Evolutionary conservation across 305 asterid species (phyloP), one percentile per base, ranked within the genome.

Genomic region (Fraxinus platypoda): DNA sequence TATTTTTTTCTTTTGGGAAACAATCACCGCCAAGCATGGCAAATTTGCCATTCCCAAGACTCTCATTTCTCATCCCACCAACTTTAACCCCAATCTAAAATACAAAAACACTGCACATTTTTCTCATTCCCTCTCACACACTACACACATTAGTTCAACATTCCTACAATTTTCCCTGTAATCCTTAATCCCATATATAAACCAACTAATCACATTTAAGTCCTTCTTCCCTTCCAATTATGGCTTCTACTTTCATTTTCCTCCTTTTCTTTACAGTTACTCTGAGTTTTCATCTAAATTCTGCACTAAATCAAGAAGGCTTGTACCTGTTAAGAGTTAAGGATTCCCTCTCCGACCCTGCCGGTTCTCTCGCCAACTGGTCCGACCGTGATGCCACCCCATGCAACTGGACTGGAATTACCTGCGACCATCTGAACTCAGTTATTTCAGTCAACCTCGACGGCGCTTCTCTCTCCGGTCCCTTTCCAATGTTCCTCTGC

Each of bases 361-460:
- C 83, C 28, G 92, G 83, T 1, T 74, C 82, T 2, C 87, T 94
- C 38, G 75, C 94, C 46, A 68, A 78, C 68, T 95, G 98, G 98
- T 84, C 89, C 30, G 86, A 71, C 84, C 74, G 79, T 54, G 94
- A 86, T 38, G 74, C 83, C 71, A 86, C 89, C 57, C 98, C 98
- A 64, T 95, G 99, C 84, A 90, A 90, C 87, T 95, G 99, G 99
- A 85, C 93, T 28, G 97, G 98, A 8, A 80, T 95, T 37, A 25
- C 83, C 21, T 95, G 99, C 90, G 75, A 86, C 83, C 12, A 33
- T 38, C 17, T 0, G 80, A 68, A 52, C 37, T 83, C 91, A 17
- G 97, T 95, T 2, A 80, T 85, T 34, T 83, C 92, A 21, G 85
- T 95, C 73, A 26, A 21, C 41, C 91, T 95, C 81, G 0, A 84